Evolutionary conservation across 2,329 filamentous ascomycete species (phyloP).

Genomic region (Colletotrichum sp.): DNA sequence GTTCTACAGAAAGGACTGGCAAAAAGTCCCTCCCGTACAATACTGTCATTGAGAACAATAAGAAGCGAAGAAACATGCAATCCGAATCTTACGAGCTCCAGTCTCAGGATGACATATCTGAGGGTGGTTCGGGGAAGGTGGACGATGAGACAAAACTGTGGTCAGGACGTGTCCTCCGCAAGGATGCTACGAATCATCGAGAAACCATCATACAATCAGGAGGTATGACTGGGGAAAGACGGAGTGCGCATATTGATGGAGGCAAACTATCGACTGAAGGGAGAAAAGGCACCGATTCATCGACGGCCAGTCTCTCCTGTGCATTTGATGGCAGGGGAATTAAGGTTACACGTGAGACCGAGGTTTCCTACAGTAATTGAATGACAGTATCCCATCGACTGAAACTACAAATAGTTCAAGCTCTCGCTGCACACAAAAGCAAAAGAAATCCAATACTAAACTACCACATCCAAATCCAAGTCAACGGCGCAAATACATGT

Average conservation of each 20-base stretch:
- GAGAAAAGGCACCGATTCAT: fast-evolving
- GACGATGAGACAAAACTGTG: not conserved
- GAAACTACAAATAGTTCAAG: no score
- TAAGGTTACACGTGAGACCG: not conserved
- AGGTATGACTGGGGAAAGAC: not conserved
- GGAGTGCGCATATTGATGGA: fast-evolving
- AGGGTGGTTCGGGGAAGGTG: not conserved
- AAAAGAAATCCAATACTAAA: no score
- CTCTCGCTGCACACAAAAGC: no score
- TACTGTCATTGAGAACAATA: not conserved
- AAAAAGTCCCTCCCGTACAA: not conserved
- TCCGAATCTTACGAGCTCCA: not conserved
- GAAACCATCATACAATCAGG: not conserved
- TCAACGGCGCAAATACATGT: no score
- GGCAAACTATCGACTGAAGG: fast-evolving
- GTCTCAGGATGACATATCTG: not conserved
- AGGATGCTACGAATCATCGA: not conserved
- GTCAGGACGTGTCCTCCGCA: not conserved
- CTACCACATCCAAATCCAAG: no score
- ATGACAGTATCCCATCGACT: no score
- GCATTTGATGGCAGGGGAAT: not conserved
- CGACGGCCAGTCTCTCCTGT: fast-evolving
- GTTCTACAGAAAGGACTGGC: not conserved
- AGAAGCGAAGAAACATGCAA: not conserved
- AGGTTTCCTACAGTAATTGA: not conserved